Evolutionary conservation across 768 basidiomycete species (phyloP).

Genomic region (Tephrocybe sp.): DNA sequence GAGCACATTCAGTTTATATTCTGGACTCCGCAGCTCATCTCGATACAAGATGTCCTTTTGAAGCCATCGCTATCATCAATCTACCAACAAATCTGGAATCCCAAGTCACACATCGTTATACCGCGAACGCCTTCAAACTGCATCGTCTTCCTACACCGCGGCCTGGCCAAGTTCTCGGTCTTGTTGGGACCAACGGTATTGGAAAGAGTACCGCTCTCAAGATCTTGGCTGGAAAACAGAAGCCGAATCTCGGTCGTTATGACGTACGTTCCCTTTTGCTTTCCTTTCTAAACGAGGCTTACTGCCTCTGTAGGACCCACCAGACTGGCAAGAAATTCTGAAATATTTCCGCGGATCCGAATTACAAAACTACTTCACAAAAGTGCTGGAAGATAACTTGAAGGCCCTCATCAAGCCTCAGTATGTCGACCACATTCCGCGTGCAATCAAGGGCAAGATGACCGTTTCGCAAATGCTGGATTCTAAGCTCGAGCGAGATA

Average conservation of each 20-base stretch:
- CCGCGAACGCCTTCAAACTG: constrained; percentile 98
- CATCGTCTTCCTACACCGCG: constrained; percentile 96
- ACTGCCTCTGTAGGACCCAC: constrained; percentile 70
- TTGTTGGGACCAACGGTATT: constrained; percentile 99
- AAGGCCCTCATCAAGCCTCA: constrained; percentile 99
- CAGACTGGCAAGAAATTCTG: constrained; percentile 98
- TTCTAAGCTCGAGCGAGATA: constrained; percentile 84
- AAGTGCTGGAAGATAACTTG: constrained; percentile 96
- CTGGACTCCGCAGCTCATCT: not conserved
- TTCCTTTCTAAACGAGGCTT: not conserved
- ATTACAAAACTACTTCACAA: constrained; percentile 99
- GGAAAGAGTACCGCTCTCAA: constrained; percentile 98
- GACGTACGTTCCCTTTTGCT: constrained; percentile 55
- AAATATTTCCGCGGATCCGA: constrained; percentile 99
- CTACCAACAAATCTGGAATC: constrained; percentile 95
- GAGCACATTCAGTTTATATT: constrained; percentile 27
- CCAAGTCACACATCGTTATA: constrained; percentile 96
- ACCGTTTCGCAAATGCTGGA: constrained; percentile 92
- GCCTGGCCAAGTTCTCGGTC: constrained; percentile 96
- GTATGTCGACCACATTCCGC: constrained; percentile 99
- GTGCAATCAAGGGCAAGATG: constrained; percentile 88
- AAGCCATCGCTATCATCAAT: constrained; percentile 99
- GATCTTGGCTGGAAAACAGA: constrained; percentile 94
- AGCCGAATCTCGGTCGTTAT: constrained; percentile 96
- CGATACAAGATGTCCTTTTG: constrained; percentile 86